Evolutionary conservation across 2,329 filamentous ascomycete genomes (phyloP).

Genomic region (Thielaviopsis musarum): DNA sequence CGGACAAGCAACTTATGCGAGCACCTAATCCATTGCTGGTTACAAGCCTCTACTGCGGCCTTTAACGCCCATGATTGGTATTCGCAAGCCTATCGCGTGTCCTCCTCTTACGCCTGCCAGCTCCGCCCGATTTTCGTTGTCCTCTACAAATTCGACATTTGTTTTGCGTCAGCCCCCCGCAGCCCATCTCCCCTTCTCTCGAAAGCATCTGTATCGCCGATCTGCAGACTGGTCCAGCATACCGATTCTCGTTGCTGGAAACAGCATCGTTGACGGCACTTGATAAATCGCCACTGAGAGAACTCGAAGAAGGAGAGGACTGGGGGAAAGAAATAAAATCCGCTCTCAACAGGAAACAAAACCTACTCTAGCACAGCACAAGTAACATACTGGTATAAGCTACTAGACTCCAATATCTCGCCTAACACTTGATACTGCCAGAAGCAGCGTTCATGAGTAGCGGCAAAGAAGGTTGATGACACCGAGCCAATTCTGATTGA

Average conservation of each 20-base stretch:
- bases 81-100: background rate
- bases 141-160: background rate
- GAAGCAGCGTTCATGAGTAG: no score
- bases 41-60: background rate
- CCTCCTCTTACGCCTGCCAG: background rate
- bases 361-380: no score
- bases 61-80: constrained; percentile 2
- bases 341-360: no score
- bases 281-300: background rate
- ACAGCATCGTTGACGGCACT: background rate
- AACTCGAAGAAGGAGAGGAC: background rate
- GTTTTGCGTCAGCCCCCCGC: background rate
- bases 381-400: no score
- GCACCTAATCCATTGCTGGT: background rate
- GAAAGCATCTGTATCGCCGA: constrained; percentile 5
- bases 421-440: no score
- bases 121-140: background rate
- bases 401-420: no score
- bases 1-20: no score
- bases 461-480: no score
- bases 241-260: background rate
- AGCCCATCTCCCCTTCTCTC: constrained; percentile 1
- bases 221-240: background rate
- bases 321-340: no score
- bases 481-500: no score